Evolutionary conservation across 768 basidiomycete species (phyloP), one percentile per base, ranked within the genome.

Genomic region (Termitomyces sp.): DNA sequence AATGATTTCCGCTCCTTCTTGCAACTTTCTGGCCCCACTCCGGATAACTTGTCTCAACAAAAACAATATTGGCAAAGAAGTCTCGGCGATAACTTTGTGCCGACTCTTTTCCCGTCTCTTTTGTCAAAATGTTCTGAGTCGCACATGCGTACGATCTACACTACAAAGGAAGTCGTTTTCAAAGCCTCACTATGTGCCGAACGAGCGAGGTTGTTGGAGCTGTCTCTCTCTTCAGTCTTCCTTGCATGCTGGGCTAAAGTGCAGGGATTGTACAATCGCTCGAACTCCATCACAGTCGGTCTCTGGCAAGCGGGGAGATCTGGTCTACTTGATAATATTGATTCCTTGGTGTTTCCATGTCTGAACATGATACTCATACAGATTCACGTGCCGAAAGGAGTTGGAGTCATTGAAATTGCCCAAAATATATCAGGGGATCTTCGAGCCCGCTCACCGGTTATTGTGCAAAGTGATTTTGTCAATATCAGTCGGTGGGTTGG

Each of bases 241-340:
- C 66, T 80, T 26, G 76, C 77, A 4, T 75, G 70, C 55, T 80
- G 77, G 78, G 75, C 77, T 7, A 68, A 62, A 2, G 60, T 77
- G 47, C 77, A 80, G 58, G 70, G 69, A 26, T 58, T 59, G 7
- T 59, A 72, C 46, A 67, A 70, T 10, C 59, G 63, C 3, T 59
- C 69, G 20, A 59, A 63, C 15, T 60, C 60, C 20, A 69, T 72
- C 2, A 75, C 71, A 7, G 76, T 81, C 51, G 77, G 77, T 4
- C 68, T 81, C 16, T 81, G 79, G 79, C 78, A 79, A 51, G 73
- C 74, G 6, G 77, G 79, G 26, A 67, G 79, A 45, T 74, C 74
- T 15, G 73, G 75, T 12, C 47, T 66, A 12, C 42, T 74, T 22
- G 65, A 70, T 26, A 65, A 70, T 20, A 64, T 76, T 22, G 73